Percentiles rank a stretch among this genome's conserved stretches.
phyloP scores from a whole-genome alignment of 495 filamentous ascomycete species.

The Copromyces sp. region DNA sequence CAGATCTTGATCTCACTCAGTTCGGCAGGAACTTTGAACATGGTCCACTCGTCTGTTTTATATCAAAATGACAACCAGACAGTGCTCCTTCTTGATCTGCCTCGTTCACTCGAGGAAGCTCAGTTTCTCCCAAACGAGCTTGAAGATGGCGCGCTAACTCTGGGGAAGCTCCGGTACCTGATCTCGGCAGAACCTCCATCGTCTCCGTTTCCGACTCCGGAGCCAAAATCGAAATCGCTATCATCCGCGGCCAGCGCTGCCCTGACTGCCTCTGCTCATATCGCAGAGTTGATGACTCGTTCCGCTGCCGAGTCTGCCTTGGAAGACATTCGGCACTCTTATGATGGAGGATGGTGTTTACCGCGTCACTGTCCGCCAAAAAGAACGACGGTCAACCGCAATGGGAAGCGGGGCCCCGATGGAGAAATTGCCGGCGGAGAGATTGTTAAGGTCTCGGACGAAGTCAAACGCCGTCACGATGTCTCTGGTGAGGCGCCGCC shows the following conservation, averaged over 20 bases:
- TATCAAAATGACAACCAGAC: conserved; percentile 28
- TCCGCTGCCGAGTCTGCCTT: conserved; percentile 33
- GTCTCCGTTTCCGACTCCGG: conserved; percentile 34
- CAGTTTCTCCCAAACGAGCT: conserved; percentile 26
- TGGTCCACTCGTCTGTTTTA: conserved; percentile 26
- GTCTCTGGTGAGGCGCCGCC: not conserved
- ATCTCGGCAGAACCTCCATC: conserved; percentile 26
- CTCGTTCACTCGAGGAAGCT: conserved; percentile 36
- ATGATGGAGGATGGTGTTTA: conserved; percentile 37
- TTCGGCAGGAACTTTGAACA: not conserved
- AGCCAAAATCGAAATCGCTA: conserved; percentile 24
- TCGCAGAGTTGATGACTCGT: conserved; percentile 36
- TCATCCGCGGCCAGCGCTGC: not conserved
- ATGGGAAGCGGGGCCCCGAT: conserved; percentile 7
- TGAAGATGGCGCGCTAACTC: conserved; percentile 2
- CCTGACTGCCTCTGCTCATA: conserved; percentile 20
- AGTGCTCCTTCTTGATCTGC: conserved; percentile 33
- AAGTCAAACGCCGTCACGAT: conserved; percentile 35
- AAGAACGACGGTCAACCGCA: not conserved
- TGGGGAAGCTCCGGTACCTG: conserved; percentile 17
- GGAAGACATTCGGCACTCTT: conserved; percentile 18
- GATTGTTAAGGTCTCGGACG: conserved; percentile 35
- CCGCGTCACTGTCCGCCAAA: conserved; percentile 18
- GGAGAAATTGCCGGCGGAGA: conserved; percentile 22
- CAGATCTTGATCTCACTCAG: not conserved